Evolutionary conservation across 768 basidiomycete genomes (phyloP), one percentile per base, ranked within the genome.

Genomic region (Rhizopogon rudus): DNA sequence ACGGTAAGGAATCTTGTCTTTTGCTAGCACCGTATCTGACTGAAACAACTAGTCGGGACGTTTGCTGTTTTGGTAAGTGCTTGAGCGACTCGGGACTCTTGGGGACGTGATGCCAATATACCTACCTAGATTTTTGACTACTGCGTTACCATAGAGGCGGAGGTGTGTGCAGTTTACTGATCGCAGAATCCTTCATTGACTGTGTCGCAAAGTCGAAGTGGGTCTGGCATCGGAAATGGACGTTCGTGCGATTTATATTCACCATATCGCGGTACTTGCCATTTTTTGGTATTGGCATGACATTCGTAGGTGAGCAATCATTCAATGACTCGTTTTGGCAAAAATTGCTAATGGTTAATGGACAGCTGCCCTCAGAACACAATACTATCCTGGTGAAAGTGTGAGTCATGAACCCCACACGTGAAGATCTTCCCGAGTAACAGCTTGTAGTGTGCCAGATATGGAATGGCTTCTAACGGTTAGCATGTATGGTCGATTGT

Each of bases 231-330:
- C 57, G 61, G 7, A 63, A 53, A 37, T 69, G 66, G 66, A 57
- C 52, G n/a, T 20, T 22, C 6, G 37, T 67, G 35, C 65, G 65
- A 37, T 37, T 61, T 22, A 52, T 69, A 16, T 67, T 67, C 46
- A 63, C 65, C 5, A 6, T 67, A 8, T 52, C 67, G 44, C 67
- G 66, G 59, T 69, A 69, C 52, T 51, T 69, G 37, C 51, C 67
- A 28, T 63, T 67, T 33, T 2, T 67, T 49, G 40, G 61, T 12
- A 48, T 64, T 13, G 52, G 55, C 5, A 42, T 66, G 56, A 57
- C 56, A 10, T 55, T 29, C 42, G 13, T 12, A 13, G 42, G 42
- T 43, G 22, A 22, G 5, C 12, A 5, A 37, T 37, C 22, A 14
- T 25, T 12, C 6, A 8, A 33, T 31, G 0, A 31, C 9, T 39